Percentiles rank a stretch among this genome's conserved stretches.
Evolutionary conservation across 2,329 filamentous ascomycete species (phyloP).

Genomic region (Apiospora aurea): DNA sequence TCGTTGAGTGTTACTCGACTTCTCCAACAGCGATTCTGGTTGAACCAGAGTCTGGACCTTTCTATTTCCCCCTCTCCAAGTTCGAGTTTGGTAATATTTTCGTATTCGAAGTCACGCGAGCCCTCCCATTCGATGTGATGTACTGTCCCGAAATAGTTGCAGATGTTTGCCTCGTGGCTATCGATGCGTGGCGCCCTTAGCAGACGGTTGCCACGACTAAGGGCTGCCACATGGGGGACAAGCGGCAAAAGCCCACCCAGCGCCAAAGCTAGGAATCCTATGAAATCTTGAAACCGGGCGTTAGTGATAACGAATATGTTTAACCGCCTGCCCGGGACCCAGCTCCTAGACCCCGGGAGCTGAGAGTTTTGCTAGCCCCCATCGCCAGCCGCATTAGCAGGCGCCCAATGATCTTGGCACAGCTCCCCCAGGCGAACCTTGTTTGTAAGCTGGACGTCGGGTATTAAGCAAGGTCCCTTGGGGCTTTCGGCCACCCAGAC

Average conservation of each 20-base stretch:
- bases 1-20: neutral
- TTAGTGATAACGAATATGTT: neutral
- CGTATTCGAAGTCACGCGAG: constrained; percentile 5
- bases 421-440: neutral
- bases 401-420: constrained; percentile 4
- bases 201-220: neutral
- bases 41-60: neutral
- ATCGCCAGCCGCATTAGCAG: constrained; percentile 9
- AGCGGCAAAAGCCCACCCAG: neutral
- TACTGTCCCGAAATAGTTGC: neutral
- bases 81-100: neutral
- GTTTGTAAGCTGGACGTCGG: neutral
- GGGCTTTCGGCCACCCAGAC: neutral
- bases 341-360: neutral
- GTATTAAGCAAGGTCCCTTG: neutral
- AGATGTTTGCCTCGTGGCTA: constrained; percentile 1
- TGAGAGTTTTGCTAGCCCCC: constrained; percentile 5
- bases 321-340: neutral
- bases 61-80: neutral
- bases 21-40: neutral
- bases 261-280: neutral
- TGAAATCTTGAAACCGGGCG: neutral
- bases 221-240: neutral
- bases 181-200: neutral
- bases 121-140: neutral